Evolutionary conservation across 2,329 filamentous ascomycete genomes (phyloP).

Genomic region (Penicillium sp.): DNA sequence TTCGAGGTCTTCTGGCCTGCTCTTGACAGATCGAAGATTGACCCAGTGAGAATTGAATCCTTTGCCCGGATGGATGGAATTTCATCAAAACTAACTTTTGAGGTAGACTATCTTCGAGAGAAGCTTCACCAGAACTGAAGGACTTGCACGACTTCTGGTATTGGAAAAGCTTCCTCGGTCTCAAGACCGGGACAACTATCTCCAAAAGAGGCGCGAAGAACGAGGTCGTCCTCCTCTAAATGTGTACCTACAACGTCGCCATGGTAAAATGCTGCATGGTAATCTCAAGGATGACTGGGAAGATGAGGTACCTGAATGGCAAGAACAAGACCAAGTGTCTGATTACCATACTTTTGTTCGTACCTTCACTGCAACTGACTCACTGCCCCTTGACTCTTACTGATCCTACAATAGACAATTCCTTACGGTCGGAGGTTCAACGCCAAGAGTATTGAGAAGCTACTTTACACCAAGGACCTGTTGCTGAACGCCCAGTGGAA

Average conservation of each 20-base stretch:
- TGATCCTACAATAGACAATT: conserved; percentile 30
- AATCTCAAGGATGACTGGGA: conserved; percentile 77
- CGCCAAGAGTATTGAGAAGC: conserved; percentile 67
- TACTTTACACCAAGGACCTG: conserved; percentile 78
- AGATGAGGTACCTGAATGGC: conserved; percentile 82
- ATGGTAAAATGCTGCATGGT: conserved; percentile 50
- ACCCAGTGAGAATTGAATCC: conserved; percentile 52
- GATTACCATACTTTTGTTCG: conserved; percentile 75
- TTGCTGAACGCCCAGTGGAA: conserved; percentile 88
- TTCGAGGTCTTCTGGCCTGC: conserved; percentile 81
- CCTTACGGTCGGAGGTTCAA: conserved; percentile 41
- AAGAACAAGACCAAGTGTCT: conserved; percentile 71
- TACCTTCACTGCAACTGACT: conserved; percentile 46
- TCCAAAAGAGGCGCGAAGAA: conserved; percentile 68
- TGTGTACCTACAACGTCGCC: conserved; percentile 39
- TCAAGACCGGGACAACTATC: conserved; percentile 67
- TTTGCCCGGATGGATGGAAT: no score
- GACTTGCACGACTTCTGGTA: conserved; percentile 75
- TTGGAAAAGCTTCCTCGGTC: conserved; percentile 74
- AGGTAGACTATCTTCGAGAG: conserved; percentile 73
- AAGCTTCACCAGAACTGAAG: conserved; percentile 72
- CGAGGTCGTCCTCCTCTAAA: conserved; percentile 64
- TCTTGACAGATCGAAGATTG: conserved; percentile 71
- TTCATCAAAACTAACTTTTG: neutral
- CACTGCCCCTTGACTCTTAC: conserved; percentile 48